Evolutionary conservation across 441 rosid genomes (phyloP), one percentile per base, ranked within the genome.

Genomic region (Mallotus repandus): DNA sequence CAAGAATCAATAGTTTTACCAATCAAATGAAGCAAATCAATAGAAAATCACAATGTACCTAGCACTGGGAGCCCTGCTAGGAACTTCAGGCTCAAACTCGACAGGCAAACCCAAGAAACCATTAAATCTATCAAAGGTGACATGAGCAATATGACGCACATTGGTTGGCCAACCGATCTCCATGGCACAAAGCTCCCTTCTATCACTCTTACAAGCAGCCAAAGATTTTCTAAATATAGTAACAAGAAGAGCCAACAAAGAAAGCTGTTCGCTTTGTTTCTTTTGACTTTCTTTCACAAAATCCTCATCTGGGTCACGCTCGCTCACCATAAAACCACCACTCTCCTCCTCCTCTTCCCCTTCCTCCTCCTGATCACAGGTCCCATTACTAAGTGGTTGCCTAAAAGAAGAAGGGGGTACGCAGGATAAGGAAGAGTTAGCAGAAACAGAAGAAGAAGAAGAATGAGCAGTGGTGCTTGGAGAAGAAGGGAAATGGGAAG

Each of bases 21-120:
- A 50, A 16, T 50, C 22, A 48, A 69, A 71, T 4, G 16, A 68
- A n/a, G 32, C 59, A 63, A 16, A 21, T 19, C 6, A 60, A 41
- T 21, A 16, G 60, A 38, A 38, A 22, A 32, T 11, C 45, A 66
- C 63, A 80, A 73, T 77, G 81, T 78, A 90, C 97, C 97, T 90
- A 48, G 97, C 96, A 81, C 97, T 92, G 21, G 96, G 97, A 73
- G 92, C 88, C 60, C 90, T 78, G 45, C 89, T 83, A 32, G 90
- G 87, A 41, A 92, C 92, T 64, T 90, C 97, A 55, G 92, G 92
- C 84, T 92, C 97, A 57, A 92, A 85, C 81, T 92, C 97, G 60
- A 83, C 88, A 35, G 94, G 96, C 84, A 92, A 81, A 61, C 94
- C 97, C 74, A 89, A 72, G 84, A 92, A 92, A 19, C 97, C 97